Evolutionary conservation across 2,329 filamentous ascomycete genomes (phyloP).

Genomic region (Fusarium bulbicola): DNA sequence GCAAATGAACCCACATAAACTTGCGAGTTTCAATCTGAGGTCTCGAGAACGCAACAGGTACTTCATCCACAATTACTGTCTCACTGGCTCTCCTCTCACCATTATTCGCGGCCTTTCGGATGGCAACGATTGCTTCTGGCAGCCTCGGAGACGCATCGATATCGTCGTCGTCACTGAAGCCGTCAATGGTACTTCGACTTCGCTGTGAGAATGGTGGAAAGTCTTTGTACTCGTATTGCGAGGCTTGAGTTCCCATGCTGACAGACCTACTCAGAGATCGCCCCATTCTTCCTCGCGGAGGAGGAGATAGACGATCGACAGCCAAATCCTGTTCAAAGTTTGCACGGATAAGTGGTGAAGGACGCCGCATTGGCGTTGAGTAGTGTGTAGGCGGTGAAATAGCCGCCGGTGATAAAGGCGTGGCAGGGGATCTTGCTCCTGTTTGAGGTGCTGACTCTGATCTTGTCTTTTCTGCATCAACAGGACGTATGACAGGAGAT

Average conservation of each 20-base stretch:
- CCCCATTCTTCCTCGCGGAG: constrained; percentile 43
- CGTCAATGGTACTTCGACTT: constrained; percentile 44
- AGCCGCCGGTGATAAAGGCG: constrained; percentile 40
- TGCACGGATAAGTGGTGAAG: constrained; percentile 48
- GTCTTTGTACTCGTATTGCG: constrained; percentile 46
- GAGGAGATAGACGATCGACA: constrained; percentile 51
- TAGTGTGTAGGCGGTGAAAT: constrained; percentile 43
- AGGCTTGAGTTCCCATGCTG: constrained; percentile 47
- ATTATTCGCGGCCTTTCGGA: constrained; percentile 40
- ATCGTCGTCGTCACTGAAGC: constrained; percentile 39
- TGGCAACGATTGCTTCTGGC: constrained; percentile 47
- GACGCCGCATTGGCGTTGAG: constrained; percentile 44
- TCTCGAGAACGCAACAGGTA: constrained; percentile 44
- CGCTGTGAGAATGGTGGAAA: constrained; percentile 50
- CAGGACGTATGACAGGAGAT: constrained; percentile 46
- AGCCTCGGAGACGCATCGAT: constrained; percentile 46
- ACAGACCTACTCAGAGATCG: constrained; percentile 48
- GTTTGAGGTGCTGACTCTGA: constrained; percentile 44
- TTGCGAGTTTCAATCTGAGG: constrained; percentile 52
- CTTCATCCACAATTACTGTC: constrained; percentile 44
- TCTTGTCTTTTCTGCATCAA: constrained; percentile 36
- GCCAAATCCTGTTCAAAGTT: constrained; percentile 52
- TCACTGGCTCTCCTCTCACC: constrained; percentile 36
- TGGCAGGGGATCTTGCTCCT: constrained; percentile 17
- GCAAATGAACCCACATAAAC: constrained; percentile 67